These are phyloP conservation scores for Apostasia shenzhenica DNA, from an alignment of 106 monocot species.

Conservation along the genomic window DNA sequence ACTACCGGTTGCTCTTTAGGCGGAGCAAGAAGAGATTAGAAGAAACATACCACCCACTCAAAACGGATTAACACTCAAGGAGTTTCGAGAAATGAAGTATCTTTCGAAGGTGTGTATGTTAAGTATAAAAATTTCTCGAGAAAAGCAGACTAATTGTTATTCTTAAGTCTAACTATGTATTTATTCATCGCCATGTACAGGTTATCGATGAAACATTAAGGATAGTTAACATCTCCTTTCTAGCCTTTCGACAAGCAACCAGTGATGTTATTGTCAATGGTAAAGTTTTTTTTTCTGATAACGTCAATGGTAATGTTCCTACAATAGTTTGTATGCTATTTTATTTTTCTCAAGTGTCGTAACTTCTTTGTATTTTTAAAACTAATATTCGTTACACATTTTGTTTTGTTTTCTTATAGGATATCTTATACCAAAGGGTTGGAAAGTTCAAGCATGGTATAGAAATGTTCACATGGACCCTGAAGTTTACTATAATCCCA, in stretches of 20 bases:
- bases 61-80: constrained; percentile 61
- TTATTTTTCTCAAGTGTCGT: too few species aligned
- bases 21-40: constrained; percentile 80
- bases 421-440: constrained; percentile 84
- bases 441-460: constrained; percentile 86
- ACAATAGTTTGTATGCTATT: neutral
- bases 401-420: constrained; percentile 28
- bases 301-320: too few species aligned
- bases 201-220: constrained; percentile 87
- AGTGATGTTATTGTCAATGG: constrained; percentile 63
- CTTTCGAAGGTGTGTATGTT: constrained; percentile 57
- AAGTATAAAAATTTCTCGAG: neutral
- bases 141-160: neutral
- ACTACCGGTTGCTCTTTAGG: constrained; percentile 19
- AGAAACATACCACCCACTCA: constrained; percentile 41
- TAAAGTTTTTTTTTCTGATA: constrained; percentile 17
- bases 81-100: constrained; percentile 79
- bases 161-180: neutral
- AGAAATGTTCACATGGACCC: constrained; percentile 88
- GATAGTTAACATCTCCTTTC: constrained; percentile 69
- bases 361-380: neutral
- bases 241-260: constrained; percentile 71
- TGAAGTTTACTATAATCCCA: constrained; percentile 60
- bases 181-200: constrained; percentile 24
- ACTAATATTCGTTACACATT: neutral